These are phyloP conservation scores for Platanus orientalis DNA, from an alignment of 164 flowering plant genomes.

Conservation along the genomic window DNA sequence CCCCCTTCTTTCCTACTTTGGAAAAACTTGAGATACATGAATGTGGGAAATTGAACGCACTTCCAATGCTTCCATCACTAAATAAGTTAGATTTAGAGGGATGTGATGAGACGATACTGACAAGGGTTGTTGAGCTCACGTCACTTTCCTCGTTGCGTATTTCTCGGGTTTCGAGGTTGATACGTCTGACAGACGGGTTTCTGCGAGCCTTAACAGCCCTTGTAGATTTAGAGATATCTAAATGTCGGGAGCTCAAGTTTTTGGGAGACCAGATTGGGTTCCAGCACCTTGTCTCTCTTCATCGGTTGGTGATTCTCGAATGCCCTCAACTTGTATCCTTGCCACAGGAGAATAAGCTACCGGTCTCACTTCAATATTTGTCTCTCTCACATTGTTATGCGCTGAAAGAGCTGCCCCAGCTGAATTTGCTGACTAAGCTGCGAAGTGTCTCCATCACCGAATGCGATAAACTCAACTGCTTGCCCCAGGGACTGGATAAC, in stretches of 20 bases:
- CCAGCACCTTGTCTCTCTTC: not conserved
- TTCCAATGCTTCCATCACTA: not conserved
- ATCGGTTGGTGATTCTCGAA: not conserved
- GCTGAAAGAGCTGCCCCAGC: not conserved
- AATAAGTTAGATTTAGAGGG: not conserved
- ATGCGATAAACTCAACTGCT: not conserved
- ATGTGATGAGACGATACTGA: not conserved
- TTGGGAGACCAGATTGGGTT: not conserved
- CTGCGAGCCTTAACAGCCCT: not conserved
- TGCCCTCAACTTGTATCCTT: not conserved
- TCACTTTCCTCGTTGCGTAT: not conserved
- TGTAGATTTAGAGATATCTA: not conserved
- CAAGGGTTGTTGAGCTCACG: not conserved
- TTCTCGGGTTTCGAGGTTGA: not conserved
- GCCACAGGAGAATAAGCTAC: not conserved
- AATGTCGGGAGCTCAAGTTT: too few species aligned
- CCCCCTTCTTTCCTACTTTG: conserved; percentile 3
- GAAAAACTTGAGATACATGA: conserved; percentile 6
- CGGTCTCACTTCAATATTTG: not conserved
- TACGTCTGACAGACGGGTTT: not conserved
- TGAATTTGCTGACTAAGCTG: too few species aligned
- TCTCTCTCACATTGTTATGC: not conserved
- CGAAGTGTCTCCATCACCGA: not conserved
- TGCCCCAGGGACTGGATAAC: not conserved
- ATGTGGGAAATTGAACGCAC: not conserved